Percentiles rank a stretch among this genome's conserved stretches.
Conservation (phyloP, 2,329 filamentous ascomycete genomes). For the Onygena corvina region DNA sequence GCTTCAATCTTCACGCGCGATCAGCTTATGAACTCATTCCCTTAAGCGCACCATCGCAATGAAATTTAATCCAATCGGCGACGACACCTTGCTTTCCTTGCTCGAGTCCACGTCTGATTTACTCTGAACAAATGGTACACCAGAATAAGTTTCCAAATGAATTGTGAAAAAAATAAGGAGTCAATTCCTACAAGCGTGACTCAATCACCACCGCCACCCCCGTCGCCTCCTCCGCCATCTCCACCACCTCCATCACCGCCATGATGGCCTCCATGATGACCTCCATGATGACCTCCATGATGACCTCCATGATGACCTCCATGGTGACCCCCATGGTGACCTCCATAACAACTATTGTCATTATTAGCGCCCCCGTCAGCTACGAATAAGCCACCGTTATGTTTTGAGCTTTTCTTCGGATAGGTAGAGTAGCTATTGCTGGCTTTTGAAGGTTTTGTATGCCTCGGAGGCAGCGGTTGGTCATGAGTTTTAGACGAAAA, state of each 20-base stretch:
- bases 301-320: not conserved
- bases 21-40: too few relatives aligned
- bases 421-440: not conserved
- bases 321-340: not conserved
- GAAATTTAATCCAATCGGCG: too few relatives aligned
- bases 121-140: too few relatives aligned
- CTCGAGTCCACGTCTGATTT: too few relatives aligned
- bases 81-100: too few relatives aligned
- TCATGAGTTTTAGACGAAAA: not conserved
- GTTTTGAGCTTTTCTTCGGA: not conserved
- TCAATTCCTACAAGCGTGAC: not conserved
- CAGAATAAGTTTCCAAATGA: too few relatives aligned
- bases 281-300: not conserved
- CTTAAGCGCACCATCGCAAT: too few relatives aligned
- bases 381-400: not conserved
- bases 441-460: not conserved
- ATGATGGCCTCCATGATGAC: not conserved
- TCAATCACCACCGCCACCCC: slow-evolving; percentile 20
- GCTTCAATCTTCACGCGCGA: too few relatives aligned
- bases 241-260: not conserved
- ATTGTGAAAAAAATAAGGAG: not conserved
- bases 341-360: too few relatives aligned
- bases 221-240: slow-evolving; percentile 14
- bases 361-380: too few relatives aligned
- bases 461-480: not conserved